Base-by-base conservation (phyloP, 2,329 filamentous ascomycete genomes). In the Ophiostoma pallidulum region DNA sequence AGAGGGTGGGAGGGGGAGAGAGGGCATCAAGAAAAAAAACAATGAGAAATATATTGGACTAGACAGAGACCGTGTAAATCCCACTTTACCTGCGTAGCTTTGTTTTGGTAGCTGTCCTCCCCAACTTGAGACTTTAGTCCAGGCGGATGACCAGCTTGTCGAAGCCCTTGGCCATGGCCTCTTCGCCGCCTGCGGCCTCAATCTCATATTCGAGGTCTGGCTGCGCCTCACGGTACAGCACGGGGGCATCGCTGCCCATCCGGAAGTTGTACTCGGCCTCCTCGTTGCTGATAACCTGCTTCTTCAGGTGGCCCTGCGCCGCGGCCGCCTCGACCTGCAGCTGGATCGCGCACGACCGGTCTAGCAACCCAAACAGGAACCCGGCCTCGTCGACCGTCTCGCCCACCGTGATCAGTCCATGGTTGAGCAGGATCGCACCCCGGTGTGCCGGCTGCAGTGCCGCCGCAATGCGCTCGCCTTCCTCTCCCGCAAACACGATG, bases 371-470 rank as follows among this genome's bases (percentile, higher is more conserved):
- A 59, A 86, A 84, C 44, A 86, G 62, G 61, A 81, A 88, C 0
- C 78, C 79, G 1, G 84, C 84, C 62, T 88, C 84, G 58, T 88
- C 84, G 2, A 88, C 83, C 0, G 84, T 88, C 7, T 62, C 58
- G 4, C 84, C 84, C 0, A 86, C 82, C 0, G 81, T 85, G 43
- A 88, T 63, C 31, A 89, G 65, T 0, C 84, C 84, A 62, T 88
- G 84, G 60, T 87, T 88, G 54, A 81, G 69, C 43, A 87, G 65
- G 40, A 87, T 79, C 53, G 78, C 71, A 1, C 72, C 82, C 60
- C 74, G 83, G 54, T 75, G 75, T 1, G 68, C 62, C 22, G 56
- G 49, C 0, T 82, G 82, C 2, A 89, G 66, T 0, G 81, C 75
- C 10, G 66, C 66, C 2, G 82, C 82, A 52, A 88, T 78, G 36